These are phyloP conservation scores for Aspergillus fumigatus DNA, from an alignment of 2,329 filamentous ascomycete genomes.

Conservation along the genomic window DNA sequence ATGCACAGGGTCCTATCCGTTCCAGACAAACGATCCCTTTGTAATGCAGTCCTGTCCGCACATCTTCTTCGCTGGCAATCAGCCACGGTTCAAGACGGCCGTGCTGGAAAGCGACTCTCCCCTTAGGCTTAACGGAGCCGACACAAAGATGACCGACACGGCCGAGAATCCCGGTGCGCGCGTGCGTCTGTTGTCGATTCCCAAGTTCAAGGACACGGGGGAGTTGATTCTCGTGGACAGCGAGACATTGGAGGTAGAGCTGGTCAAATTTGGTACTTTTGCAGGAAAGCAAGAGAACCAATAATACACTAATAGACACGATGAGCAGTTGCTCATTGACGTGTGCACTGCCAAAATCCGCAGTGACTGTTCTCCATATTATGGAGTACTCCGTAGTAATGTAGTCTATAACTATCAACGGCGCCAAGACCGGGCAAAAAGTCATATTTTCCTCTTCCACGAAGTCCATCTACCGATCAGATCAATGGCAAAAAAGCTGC, in stretches of 20 bases:
- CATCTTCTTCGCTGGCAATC: slow-evolving; percentile 83
- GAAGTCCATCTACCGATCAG: not conserved
- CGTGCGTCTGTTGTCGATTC: slow-evolving; percentile 76
- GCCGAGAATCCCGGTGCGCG: slow-evolving; percentile 55
- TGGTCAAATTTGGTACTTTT: slow-evolving; percentile 55
- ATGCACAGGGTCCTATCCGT: slow-evolving; percentile 79
- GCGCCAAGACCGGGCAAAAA: slow-evolving; percentile 16
- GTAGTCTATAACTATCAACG: slow-evolving; percentile 1
- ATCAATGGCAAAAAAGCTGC: not conserved
- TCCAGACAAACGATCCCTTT: slow-evolving; percentile 89
- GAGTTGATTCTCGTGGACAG: slow-evolving; percentile 79
- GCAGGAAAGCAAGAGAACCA: slow-evolving; percentile 31
- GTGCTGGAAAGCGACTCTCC: slow-evolving; percentile 54
- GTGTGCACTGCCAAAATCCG: not conserved
- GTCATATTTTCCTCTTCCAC: not conserved
- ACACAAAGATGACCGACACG: slow-evolving; percentile 30
- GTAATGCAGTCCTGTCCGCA: slow-evolving; percentile 82
- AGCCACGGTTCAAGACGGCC: slow-evolving; percentile 70
- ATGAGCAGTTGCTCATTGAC: not conserved
- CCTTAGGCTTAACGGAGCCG: slow-evolving; percentile 28
- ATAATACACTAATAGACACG: slow-evolving; percentile 12
- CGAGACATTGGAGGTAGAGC: slow-evolving; percentile 76
- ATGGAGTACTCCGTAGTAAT: not conserved
- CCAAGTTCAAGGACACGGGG: slow-evolving; percentile 71
- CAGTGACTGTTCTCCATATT: not conserved